Evolutionary conservation across 2,329 filamentous ascomycete genomes (phyloP), one percentile per base, ranked within the genome.

Genomic region (Calonectria pauciramosa): DNA sequence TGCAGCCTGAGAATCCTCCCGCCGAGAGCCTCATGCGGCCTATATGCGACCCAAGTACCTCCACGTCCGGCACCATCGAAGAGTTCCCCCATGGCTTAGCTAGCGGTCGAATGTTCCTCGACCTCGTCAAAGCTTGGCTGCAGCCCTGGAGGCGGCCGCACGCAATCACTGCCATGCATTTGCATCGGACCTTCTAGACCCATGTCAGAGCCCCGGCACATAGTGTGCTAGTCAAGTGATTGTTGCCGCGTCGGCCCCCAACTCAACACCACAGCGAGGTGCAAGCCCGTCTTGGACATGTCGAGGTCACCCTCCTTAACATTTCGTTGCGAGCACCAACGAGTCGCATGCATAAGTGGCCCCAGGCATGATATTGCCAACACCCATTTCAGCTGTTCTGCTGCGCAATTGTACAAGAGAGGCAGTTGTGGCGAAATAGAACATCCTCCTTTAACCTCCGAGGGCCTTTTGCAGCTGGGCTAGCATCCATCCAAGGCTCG

Each of bases 141-240:
- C 73, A 70, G 76, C 64, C 77, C 59, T 49, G 69, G 69, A 70
- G 64, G 73, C 67, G 71, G 63, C 69, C 73, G 65, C 65, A 73
- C 44, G 64, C 67, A 80, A 71, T 54, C 72, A 72, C 38, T 68
- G 72, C 71, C 72, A 74, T 79, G 73, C 76, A 71, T 74, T 66
- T 66, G 41, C 72, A 71, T 71, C 49, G 67, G 44, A 44, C 54
- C 74, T 73, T 68, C n/a, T 23, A 69, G 70, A 73, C 71, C 75
- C 74, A 80, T 75, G n/a, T 72, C 64, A 69, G 63, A 28, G 65
- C 77, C 81, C 75, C 75, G 76, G 79, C 76, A 82, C 81, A 82
- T 82, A 68, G 73, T 63, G 73, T 76, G 76, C 68, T 72, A 78
- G 80, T 83, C 81, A 83, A 83, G 81, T 82, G 82, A 83, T 79